Conservation (phyloP, 345 rosid genomes). For the Xanthoceras sorbifolium region DNA sequence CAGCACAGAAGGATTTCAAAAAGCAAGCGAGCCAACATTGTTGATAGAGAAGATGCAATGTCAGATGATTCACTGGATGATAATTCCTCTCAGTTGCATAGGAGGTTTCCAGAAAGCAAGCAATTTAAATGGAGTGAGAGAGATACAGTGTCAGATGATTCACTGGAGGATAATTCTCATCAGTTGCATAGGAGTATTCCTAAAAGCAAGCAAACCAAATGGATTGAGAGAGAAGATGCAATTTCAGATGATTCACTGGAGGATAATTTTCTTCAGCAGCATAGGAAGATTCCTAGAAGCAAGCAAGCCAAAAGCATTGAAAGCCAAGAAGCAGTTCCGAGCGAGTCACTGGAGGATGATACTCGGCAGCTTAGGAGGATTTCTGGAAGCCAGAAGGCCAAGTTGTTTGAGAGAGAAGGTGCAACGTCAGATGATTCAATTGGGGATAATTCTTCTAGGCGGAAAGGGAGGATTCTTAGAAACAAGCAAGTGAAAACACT, state of each 20-base stretch:
- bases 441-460: conserved; percentile 34
- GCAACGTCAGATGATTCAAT: conserved; percentile 53
- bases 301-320: conserved; percentile 35
- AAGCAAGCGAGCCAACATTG: conserved; percentile 27
- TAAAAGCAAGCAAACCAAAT: conserved; percentile 47
- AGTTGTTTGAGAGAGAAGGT: conserved; percentile 41
- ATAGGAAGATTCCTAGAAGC: conserved; percentile 30
- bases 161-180: conserved; percentile 32
- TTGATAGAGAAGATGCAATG: conserved; percentile 32
- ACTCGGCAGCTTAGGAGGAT: conserved; percentile 28
- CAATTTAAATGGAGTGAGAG: conserved; percentile 18
- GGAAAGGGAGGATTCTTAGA: conserved; percentile 28
- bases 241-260: conserved; percentile 45
- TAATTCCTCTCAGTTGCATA: conserved; percentile 13
- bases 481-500: conserved; percentile 33
- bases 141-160: conserved; percentile 36
- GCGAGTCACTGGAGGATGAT: conserved; percentile 42
- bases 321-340: conserved; percentile 35
- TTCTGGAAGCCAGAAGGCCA: conserved; percentile 29
- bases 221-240: conserved; percentile 34
- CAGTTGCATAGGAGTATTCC: conserved; percentile 39
- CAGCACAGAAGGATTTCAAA: conserved; percentile 27
- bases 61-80: conserved; percentile 34
- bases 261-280: conserved; percentile 29
- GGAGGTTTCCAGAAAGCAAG: conserved; percentile 24